These are phyloP conservation scores for Lolium rigidum DNA, from an alignment of 176 grass and related monocot species.

Conservation along the genomic window DNA sequence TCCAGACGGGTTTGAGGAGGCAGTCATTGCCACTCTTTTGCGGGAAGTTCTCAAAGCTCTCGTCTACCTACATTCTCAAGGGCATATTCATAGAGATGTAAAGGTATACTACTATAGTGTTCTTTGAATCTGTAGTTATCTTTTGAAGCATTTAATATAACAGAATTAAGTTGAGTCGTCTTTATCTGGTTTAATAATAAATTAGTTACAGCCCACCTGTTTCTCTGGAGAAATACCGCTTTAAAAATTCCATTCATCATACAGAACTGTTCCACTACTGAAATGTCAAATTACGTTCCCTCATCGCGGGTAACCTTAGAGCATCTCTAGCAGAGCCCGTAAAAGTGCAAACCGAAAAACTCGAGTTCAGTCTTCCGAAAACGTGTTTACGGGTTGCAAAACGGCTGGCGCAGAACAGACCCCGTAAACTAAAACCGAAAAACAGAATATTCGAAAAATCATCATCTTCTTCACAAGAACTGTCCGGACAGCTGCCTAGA, in stretches of 20 bases:
- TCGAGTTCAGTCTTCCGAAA: too few species aligned
- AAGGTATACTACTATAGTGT: slow-evolving; percentile 59
- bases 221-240: not conserved
- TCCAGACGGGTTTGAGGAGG: slow-evolving; percentile 96
- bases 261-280: not conserved
- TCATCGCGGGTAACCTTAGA: too few species aligned
- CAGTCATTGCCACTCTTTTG: slow-evolving; percentile 89
- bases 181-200: slow-evolving; percentile 13
- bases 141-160: slow-evolving; percentile 15
- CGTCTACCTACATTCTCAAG: slow-evolving; percentile 90
- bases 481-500: too few species aligned
- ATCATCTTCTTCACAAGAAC: too few species aligned
- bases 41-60: slow-evolving; percentile 95
- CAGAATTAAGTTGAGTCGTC: not conserved
- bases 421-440: too few species aligned
- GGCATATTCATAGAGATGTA: slow-evolving; percentile 97
- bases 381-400: too few species aligned
- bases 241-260: slow-evolving; percentile 2
- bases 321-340: too few species aligned
- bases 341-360: too few species aligned
- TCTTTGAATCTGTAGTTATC: slow-evolving; percentile 8
- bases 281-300: not conserved
- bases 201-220: not conserved
- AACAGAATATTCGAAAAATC: too few species aligned
- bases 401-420: too few species aligned